A percentile compares a stretch with the other conserved stretches of the same genome.
Evolutionary conservation across 306 rosid genomes (phyloP).

Genomic region (Quercus wislizeni): DNA sequence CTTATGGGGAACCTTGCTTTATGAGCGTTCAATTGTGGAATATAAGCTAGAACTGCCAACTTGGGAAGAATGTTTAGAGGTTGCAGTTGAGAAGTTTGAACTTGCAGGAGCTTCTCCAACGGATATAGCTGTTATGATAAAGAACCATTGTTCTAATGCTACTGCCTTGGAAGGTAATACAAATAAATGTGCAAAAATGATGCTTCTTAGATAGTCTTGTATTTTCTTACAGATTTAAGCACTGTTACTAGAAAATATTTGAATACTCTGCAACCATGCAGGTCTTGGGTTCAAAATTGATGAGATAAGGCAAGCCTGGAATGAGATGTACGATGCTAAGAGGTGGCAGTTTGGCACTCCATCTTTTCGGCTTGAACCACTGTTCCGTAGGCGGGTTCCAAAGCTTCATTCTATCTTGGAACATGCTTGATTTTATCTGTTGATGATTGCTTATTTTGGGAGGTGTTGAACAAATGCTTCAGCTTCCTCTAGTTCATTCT

Average conservation of each 20-base stretch:
- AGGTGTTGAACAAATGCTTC: slow-evolving; percentile 43
- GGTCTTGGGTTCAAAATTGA: slow-evolving; percentile 89
- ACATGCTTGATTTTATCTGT: slow-evolving; percentile 49
- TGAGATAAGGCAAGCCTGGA: slow-evolving; percentile 93
- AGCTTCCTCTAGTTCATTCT: slow-evolving; percentile 33
- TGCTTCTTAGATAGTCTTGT: slow-evolving; percentile 3
- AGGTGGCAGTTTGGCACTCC: slow-evolving; percentile 96
- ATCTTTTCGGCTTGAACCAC: slow-evolving; percentile 88
- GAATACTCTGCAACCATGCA: slow-evolving; percentile 28
- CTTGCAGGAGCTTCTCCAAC: slow-evolving; percentile 90
- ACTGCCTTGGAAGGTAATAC: slow-evolving; percentile 79
- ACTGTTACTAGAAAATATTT: slow-evolving; percentile 15
- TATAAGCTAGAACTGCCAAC: slow-evolving; percentile 74
- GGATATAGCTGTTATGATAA: slow-evolving; percentile 89
- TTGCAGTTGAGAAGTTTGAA: slow-evolving; percentile 87
- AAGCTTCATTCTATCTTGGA: slow-evolving; percentile 78
- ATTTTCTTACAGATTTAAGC: slow-evolving; percentile 8
- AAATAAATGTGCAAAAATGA: not conserved
- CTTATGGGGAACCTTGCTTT: slow-evolving; percentile 86
- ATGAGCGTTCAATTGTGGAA: slow-evolving; percentile 87
- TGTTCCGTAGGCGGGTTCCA: slow-evolving; percentile 87
- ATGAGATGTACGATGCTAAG: slow-evolving; percentile 92
- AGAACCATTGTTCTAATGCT: slow-evolving; percentile 93
- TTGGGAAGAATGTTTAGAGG: slow-evolving; percentile 97
- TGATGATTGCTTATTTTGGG: slow-evolving; percentile 34